Evolutionary conservation across 352 stramenopile genomes (phyloP).

Genomic region (Peronospora tabacina): DNA sequence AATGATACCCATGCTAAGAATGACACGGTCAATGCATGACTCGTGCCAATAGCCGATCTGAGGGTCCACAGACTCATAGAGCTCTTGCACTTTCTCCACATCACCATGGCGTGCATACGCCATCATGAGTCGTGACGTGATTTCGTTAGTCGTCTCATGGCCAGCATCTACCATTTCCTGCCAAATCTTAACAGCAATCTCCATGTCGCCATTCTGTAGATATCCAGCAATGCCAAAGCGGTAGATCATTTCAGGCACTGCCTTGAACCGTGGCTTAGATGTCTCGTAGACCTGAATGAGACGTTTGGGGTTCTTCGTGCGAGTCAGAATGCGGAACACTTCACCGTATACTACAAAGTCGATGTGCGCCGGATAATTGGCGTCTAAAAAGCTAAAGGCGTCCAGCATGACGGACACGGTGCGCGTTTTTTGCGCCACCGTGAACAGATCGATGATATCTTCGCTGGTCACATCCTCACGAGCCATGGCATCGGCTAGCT

Average conservation of each 20-base stretch:
- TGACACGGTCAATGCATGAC: conserved; percentile 60
- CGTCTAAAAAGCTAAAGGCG: conserved; percentile 40
- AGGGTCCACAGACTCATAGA: conserved; percentile 50
- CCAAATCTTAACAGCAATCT: conserved; percentile 35
- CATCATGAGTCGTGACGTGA: conserved; percentile 55
- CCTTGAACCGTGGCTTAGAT: conserved; percentile 35
- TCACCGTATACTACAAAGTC: conserved; percentile 59
- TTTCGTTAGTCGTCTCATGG: conserved; percentile 59
- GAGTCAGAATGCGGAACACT: conserved; percentile 44
- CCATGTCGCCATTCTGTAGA: conserved; percentile 43
- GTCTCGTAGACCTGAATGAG: conserved; percentile 45
- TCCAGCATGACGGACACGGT: conserved; percentile 41
- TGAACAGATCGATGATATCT: conserved; percentile 50
- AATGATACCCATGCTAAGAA: conserved; percentile 56
- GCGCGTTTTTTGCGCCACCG: conserved; percentile 43
- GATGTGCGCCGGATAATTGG: conserved; percentile 38
- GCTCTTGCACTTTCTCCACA: conserved; percentile 41
- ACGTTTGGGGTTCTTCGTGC: conserved; percentile 30
- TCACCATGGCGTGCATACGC: conserved; percentile 37
- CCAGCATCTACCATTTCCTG: conserved; percentile 47
- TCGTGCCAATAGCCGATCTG: conserved; percentile 61
- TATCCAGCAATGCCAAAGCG: conserved; percentile 58
- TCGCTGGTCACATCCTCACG: conserved; percentile 37
- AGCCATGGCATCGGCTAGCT: conserved; percentile 29
- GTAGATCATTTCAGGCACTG: conserved; percentile 60